Conservation (phyloP, 306 rosid genomes). For the Cucurbita ficifolia region DNA sequence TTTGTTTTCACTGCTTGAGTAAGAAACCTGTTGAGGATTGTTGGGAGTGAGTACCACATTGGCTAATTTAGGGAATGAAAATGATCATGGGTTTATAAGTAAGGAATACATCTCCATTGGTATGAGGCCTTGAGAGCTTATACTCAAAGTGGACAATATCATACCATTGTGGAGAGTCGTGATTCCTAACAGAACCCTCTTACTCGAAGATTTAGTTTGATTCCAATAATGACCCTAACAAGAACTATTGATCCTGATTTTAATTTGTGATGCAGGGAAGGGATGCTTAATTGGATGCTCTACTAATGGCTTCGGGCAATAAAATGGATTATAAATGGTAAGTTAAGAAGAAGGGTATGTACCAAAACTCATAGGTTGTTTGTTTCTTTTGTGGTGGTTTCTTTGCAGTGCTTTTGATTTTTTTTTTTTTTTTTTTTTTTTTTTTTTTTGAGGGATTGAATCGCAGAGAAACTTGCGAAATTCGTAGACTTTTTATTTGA, state of each 20-base stretch:
- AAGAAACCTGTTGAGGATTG: too few relatives aligned
- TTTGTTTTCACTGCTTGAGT: too few relatives aligned
- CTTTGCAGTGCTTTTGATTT: not conserved
- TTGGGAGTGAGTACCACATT: too few relatives aligned
- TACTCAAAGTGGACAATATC: too few relatives aligned
- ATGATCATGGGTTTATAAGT: too few relatives aligned
- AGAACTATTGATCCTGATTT: not conserved
- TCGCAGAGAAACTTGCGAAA: constrained; percentile 2
- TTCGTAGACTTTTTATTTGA: not conserved
- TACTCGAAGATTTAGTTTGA: too few relatives aligned
- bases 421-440: not conserved
- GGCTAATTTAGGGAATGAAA: too few relatives aligned
- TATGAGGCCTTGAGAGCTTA: too few relatives aligned
- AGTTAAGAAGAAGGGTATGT: not conserved
- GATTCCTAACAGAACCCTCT: too few relatives aligned
- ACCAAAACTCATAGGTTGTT: not conserved
- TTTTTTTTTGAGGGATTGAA: not conserved
- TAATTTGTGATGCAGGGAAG: not conserved
- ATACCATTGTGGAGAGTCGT: too few relatives aligned
- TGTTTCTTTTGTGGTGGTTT: not conserved
- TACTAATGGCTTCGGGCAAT: not conserved
- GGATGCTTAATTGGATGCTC: not conserved
- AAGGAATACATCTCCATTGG: too few relatives aligned
- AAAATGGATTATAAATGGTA: not conserved
- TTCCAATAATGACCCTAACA: too few relatives aligned